Base-by-base conservation (phyloP, 208 protist species). In the Trichomonas tenax region DNA sequence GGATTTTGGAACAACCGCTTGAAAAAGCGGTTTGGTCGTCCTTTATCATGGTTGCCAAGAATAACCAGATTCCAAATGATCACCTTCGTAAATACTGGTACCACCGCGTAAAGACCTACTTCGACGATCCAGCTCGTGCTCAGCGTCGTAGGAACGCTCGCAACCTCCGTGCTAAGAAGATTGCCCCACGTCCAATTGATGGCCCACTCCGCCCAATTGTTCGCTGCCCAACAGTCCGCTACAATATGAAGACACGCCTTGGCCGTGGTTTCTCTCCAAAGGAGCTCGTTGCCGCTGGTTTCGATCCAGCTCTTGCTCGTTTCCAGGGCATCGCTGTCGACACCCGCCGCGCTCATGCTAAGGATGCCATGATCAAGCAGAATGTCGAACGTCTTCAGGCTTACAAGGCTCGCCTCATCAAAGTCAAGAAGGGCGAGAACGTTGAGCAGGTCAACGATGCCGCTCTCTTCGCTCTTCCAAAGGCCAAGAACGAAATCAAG, bases 191-290 rank as follows among this genome's bases (percentile, higher is more conserved):
- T 46, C 98, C 98, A 40, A 90, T 97, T 72, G 96, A 97, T 49
- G 97, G 97, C 23, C 40, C 96, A 58, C 96, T 98, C 23, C 97
- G 97, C 49, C 97, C 98, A n/a, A 96, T 97, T 38, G 97, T 98
- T 38, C 97, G 96, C 58, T 97, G 97, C 96, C 97, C 93, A 49
- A 98, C 97, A 63, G 48, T 97, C 40, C 96, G 96, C 63, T 98
- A 98, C 97, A 98, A 98, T 97, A 45, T 96, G 36, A 97, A 97
- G 58, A 82, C 97, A 38, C 72, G 97, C n/a, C 49, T 90, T 63
- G 98, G 98, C 40, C 97, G 97, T 96, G 98, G 98, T 38, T 98
- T 98, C 96, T 97, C 98, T 58, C 82, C 98, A 63, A 96, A 96
- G 9, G 98, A 98, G 96, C 89, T 98, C 2, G 96, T 97, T 96